phyloP scores from a whole-genome alignment of 495 filamentous ascomycete species.

The Daldinia caldariorum region DNA sequence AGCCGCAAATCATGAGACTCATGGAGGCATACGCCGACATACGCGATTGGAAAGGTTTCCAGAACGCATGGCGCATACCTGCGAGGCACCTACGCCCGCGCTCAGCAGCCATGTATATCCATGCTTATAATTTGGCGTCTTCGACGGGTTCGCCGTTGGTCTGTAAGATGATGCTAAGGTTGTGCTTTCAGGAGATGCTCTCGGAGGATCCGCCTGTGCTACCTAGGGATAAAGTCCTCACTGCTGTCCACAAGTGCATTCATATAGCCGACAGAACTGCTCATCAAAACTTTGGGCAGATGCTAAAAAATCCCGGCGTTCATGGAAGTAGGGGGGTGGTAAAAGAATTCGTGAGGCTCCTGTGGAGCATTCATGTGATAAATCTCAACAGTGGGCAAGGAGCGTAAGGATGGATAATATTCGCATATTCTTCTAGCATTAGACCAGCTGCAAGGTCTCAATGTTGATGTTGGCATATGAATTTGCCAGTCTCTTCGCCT shows the following conservation, averaged over 20 bases:
- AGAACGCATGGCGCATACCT: slow-evolving; percentile 68
- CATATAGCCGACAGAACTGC: slow-evolving; percentile 57
- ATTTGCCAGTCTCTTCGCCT: background rate
- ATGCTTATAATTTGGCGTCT: slow-evolving; percentile 64
- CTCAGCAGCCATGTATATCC: slow-evolving; percentile 64
- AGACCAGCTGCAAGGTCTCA: background rate
- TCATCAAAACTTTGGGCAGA: background rate
- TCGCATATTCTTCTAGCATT: too few species aligned
- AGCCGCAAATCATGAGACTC: slow-evolving; percentile 59
- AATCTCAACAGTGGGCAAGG: background rate
- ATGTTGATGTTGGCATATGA: background rate
- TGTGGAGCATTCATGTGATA: background rate
- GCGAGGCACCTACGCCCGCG: slow-evolving; percentile 61
- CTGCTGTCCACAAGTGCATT: slow-evolving; percentile 61
- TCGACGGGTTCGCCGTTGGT: slow-evolving; percentile 56
- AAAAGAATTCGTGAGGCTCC: slow-evolving; percentile 35
- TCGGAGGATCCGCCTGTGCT: slow-evolving; percentile 66
- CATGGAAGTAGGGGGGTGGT: background rate
- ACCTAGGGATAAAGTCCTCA: slow-evolving; percentile 50
- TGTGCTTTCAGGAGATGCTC: slow-evolving; percentile 65
- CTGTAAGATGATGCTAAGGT: slow-evolving; percentile 61
- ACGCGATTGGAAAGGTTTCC: slow-evolving; percentile 65
- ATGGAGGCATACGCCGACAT: slow-evolving; percentile 53
- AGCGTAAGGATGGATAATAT: background rate
- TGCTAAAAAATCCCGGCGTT: background rate